Base-by-base conservation (phyloP, 1,139 yeast species). In the Taphrina confusa region DNA sequence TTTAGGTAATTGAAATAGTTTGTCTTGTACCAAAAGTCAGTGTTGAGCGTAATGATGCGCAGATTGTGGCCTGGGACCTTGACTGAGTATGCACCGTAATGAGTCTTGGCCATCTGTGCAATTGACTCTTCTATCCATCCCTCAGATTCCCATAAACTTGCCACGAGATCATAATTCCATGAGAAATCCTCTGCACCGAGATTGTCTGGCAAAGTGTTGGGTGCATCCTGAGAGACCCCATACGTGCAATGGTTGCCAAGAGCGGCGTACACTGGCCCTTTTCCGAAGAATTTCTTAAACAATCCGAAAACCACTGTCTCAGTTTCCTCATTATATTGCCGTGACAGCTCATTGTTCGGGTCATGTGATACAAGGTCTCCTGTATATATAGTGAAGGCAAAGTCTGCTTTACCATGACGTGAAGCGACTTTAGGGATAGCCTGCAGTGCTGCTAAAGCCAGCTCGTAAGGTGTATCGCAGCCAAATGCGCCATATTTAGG, bases 201-300 rank as follows among this genome's bases (percentile, higher is more conserved):
- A 11, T 23, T 27, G n/a, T 74, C 78, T 2, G 80, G 79, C 31
- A 79, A 76, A 40, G 72, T 68, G 61, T 77, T 73, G 49, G 84
- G 87, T 1, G 89, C 84, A 61, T 83, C 70, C 70, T 84, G 88
- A 16, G 84, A 86, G 68, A 82, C 84, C 14, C 90, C 90, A 75
- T 80, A 84, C 18, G 85, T 80, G 68, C 85, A 90, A 70, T 85
- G 90, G 70, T 84, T 84, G 16, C 91, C 90, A 66, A 85, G 73
- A 31, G 81, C 82, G 9, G 88, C 79, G 68, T 75, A 83, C n/a
- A 85, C 80, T 1, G 88, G 85, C 16, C 82, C 71, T 59, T 79
- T 74, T 11, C 77, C 74, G 64, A 85, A 76, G 68, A 75, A 78
- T 56, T 76, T 72, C 68, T 84, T 84, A 75, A 84, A 75, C 62